Base-by-base conservation (phyloP, 1,284 basidiomycete species). In the Inonotus obliquus region DNA sequence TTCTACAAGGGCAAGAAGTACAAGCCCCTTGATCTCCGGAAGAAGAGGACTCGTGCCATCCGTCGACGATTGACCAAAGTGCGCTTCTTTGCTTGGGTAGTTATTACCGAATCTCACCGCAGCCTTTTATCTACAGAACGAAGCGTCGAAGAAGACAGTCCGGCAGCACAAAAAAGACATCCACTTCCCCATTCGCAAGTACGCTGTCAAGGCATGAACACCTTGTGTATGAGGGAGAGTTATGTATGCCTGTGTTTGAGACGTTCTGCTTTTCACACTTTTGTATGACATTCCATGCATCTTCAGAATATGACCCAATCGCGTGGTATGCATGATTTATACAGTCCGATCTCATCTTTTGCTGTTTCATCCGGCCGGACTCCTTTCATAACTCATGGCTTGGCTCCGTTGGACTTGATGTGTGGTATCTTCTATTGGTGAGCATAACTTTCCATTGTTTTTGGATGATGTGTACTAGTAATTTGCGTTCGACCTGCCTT, bases 1-100 rank as follows among this genome's bases (percentile, higher is more conserved):
- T 94, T 91, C 83, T 98, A 98, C 92, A 96, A 96, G 84, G 81
- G 82, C 77, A 98, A 98, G 89, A 97, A 96, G 77, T 93, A 93
- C 81, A 79, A 92, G 67, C 97, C 97, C 69, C 94, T 99, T 69
- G 97, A 99, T 83, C 91, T 99, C 74, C 94, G 97, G 69, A 77
- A 87, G 70, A 99, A 99, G 92, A 95, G 92, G 89, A 99, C 97
- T 68, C 92, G 97, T 70, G 97, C 97, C 63, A 98, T 99, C 84
- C 87, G 97, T 74, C 86, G 96, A 79, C 87, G 94, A 76, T 79
- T 99, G 77, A 95, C 94, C 71, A 89, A 90, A 82, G 93, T 93
- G 64, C 62, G 85, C 70, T 19, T 25, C 29, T 9, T 44, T 19
- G 52, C 29, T 23, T 14, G 57, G 21, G 49, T 11, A 64, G 19